Base-by-base conservation (phyloP, 495 filamentous ascomycete species). In the Aspergillus saccharolyticus region DNA sequence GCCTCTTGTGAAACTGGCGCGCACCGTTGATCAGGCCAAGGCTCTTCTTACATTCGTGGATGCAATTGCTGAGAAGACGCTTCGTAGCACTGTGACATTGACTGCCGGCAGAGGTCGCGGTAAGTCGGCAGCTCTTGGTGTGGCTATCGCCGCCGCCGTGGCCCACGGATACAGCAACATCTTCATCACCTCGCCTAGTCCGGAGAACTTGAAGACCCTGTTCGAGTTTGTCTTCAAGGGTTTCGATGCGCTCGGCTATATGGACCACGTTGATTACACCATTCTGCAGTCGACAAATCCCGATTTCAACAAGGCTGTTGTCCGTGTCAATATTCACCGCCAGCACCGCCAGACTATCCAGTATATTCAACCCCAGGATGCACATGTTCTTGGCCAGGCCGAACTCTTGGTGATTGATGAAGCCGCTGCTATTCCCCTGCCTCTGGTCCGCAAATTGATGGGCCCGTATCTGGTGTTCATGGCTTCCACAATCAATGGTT, bases 191-290 rank as follows among this genome's bases (percentile, higher is more conserved):
- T 99, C 95, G 20, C 95, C 95, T 16, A 96, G 89, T 60, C 95
- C 95, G 1, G 95, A 97, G 76, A 99, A 97, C 73, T 80, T 99
- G 76, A 97, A 97, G 74, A 97, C 95, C 0, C 77, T 97, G 19
- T 99, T 99, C 69, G 91, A 97, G 65, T 99, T 99, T 60, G 83
- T 97, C 1, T 99, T 99, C 80, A 97, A 96, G 70, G 95, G 91
- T 1, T 99, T 99, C 60, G 95, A 99, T 69, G 90, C 91, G 1
- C 78, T 99, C 18, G 84, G 85, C 30, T 97, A 97, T 66, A 80
- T 90, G 53, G 95, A 99, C 62, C 94, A 97, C 65, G 84, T 89
- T 48, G 95, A 99, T 65, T 99, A 99, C 68, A 93, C 91, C 45
- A 97, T 99, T 63, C 89, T 99, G 55, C 95, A 99, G 64, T 97